These are phyloP conservation scores for Rhynchosporium secalis DNA, from an alignment of 2,329 filamentous ascomycete genomes.

Conservation along the genomic window DNA sequence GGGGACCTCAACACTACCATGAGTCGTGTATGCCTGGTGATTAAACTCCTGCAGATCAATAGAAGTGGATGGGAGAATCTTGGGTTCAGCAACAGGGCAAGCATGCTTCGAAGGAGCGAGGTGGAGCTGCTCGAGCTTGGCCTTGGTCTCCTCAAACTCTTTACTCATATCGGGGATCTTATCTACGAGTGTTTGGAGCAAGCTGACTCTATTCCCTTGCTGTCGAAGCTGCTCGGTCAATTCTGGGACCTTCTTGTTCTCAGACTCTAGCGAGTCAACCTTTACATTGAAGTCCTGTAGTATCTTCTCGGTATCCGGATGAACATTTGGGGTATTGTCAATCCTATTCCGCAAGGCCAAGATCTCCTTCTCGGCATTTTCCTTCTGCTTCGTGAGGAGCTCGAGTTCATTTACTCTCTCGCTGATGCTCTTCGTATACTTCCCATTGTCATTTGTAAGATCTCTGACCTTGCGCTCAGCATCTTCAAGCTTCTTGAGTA, in stretches of 20 bases:
- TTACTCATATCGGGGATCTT: neutral
- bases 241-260: neutral
- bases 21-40: neutral
- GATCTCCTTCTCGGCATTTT: neutral
- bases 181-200: neutral
- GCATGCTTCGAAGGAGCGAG: neutral
- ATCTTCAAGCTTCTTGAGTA: neutral
- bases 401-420: neutral
- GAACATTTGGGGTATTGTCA: neutral
- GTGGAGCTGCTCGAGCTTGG: neutral
- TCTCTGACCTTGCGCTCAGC: too few relatives aligned
- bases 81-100: neutral
- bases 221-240: neutral
- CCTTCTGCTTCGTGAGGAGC: neutral
- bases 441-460: too few relatives aligned
- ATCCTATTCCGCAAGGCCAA: neutral
- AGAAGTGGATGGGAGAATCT: neutral
- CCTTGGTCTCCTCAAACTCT: neutral
- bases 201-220: neutral
- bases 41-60: too few relatives aligned
- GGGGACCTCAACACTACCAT: too few relatives aligned
- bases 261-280: neutral
- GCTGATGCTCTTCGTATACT: neutral
- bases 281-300: neutral
- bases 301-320: neutral